Evolutionary conservation across 2,329 filamentous ascomycete genomes (phyloP).

Genomic region (Clarireedia hainanense): DNA sequence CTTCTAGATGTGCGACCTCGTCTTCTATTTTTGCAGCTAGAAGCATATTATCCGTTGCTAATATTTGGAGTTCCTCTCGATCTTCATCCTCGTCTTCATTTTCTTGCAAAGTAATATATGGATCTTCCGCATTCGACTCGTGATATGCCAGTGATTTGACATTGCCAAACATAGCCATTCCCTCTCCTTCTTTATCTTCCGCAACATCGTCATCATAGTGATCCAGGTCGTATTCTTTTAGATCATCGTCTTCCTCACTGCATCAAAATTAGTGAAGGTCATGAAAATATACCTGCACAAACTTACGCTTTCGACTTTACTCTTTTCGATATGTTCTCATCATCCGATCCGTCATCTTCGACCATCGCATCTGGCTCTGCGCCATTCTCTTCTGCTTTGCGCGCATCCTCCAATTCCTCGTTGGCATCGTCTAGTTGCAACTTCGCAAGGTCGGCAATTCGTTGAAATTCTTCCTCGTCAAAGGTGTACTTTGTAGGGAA

Average conservation of each 20-base stretch:
- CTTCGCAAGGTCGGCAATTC: constrained; percentile 50
- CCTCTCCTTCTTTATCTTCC: constrained; percentile 55
- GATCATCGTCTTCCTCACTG: constrained; percentile 67
- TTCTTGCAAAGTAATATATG: constrained; percentile 84
- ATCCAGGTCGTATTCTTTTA: constrained; percentile 94
- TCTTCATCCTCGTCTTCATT: constrained; percentile 62
- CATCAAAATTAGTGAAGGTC: constrained; percentile 18
- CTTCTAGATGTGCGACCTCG: constrained; percentile 90
- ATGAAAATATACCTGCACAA: constrained; percentile 16
- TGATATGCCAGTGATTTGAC: constrained; percentile 91
- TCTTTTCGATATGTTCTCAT: constrained; percentile 23
- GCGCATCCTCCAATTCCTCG: constrained; percentile 64
- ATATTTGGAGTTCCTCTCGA: constrained; percentile 84
- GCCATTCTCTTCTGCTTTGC: constrained; percentile 26
- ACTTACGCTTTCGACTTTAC: constrained; percentile 35
- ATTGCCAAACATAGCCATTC: constrained; percentile 91
- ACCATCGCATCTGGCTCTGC: constrained; percentile 33
- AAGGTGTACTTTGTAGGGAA: constrained; percentile 51
- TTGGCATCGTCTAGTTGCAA: constrained; percentile 78
- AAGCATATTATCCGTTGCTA: constrained; percentile 87
- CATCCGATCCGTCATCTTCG: constrained; percentile 30
- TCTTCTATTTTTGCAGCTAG: constrained; percentile 93
- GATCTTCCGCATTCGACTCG: constrained; percentile 87
- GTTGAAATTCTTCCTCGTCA: constrained; percentile 49
- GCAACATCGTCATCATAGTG: constrained; percentile 84